Evolutionary conservation across 148 eudicot genomes (phyloP), one percentile per base, ranked within the genome.

Genomic region (Persicaria tinctoria): DNA sequence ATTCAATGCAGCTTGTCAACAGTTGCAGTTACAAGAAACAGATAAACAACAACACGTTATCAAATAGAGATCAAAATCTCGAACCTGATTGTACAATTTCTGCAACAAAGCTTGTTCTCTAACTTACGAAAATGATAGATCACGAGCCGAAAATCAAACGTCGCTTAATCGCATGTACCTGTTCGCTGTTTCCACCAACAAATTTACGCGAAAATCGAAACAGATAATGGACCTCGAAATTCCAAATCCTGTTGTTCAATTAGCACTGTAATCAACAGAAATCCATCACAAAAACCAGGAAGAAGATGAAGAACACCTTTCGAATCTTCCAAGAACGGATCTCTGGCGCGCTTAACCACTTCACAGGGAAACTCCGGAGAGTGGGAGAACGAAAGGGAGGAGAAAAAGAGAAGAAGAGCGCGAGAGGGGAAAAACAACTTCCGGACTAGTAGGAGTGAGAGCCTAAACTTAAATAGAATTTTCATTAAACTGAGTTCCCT

Each of bases 71-170:
- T 32, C 41, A 27, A 32, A 23, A 27, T 63, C 6, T 66, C 48
- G 70, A 66, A 66, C 70, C 70, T 66, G 70, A 66, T 38, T 13
- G 8, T 1, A 41, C 18, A 66, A 66, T 13, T 23, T 60, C 68
- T 23, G 68, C 44, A 60, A 10, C 48, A 13, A 38, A 4, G 70
- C 70, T 41, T 32, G 41, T 2, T 32, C 41, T 32, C 41, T 32
- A 32, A 3, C 41, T 32, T 32, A 32, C 41, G 41, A 32, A 32
- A 32, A 32, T 32, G 41, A 32, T 32, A 32, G 41, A 32, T 0
- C 41, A 32, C 3, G 41, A 32, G 41, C 41, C 41, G 41, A 1
- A 32, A 32, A 32, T 32, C 41, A 32, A 32, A 32, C n/a, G 27
- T 5, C 68, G 46, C 45, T 63, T 0, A 63, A 53, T 4, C 16